phyloP scores from a whole-genome alignment of 768 basidiomycete species.

The Chlorophyllum brunneum region DNA sequence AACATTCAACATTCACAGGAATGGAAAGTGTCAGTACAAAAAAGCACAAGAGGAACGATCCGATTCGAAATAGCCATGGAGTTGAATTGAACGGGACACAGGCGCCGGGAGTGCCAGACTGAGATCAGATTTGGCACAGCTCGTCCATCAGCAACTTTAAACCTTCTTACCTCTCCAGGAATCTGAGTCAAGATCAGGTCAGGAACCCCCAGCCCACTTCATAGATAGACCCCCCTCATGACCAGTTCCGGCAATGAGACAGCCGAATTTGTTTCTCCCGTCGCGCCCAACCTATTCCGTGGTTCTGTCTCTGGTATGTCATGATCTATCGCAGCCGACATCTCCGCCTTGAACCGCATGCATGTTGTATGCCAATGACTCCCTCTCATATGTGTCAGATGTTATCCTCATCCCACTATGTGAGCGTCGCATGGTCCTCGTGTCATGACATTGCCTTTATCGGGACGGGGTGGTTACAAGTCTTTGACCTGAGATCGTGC shows the following conservation, averaged over 20 bases:
- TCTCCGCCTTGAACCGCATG: not conserved
- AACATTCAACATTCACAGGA: constrained; percentile 6
- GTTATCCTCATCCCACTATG: not conserved
- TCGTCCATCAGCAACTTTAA: constrained; percentile 11
- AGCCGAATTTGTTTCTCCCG: not conserved
- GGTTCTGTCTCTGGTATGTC: too few species aligned
- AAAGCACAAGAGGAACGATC: not conserved
- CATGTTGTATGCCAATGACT: too few species aligned
- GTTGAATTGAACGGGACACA: not conserved
- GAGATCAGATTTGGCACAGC: constrained; percentile 11
- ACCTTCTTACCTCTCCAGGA: constrained; percentile 4
- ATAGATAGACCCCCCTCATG: not conserved
- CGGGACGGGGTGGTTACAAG: too few species aligned
- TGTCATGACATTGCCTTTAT: too few species aligned
- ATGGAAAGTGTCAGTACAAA: constrained; percentile 10
- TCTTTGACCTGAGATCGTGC: too few species aligned
- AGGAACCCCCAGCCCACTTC: not conserved
- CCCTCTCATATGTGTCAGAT: too few species aligned
- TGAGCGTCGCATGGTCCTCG: too few species aligned
- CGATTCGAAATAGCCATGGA: constrained; percentile 1
- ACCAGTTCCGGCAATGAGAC: not conserved
- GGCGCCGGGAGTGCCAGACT: not conserved
- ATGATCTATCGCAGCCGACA: not conserved
- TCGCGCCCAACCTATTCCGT: too few species aligned
- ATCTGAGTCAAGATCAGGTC: constrained; percentile 2